Evolutionary conservation across 2,329 filamentous ascomycete species (phyloP), one percentile per base, ranked within the genome.

Genomic region (Aspergillus sp.): DNA sequence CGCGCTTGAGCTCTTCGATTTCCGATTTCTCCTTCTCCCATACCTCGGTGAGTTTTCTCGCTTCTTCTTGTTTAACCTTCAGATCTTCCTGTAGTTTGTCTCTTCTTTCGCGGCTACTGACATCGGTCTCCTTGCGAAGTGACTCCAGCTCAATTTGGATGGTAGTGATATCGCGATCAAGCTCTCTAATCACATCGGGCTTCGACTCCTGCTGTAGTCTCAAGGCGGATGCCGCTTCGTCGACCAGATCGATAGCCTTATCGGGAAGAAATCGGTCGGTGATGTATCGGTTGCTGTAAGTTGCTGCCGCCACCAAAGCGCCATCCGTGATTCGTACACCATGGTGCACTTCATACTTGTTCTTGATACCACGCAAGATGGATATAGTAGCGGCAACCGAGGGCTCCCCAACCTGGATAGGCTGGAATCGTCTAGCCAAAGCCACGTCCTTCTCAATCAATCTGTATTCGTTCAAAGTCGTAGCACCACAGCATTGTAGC

Each of bases 131-230:
- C 70, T 98, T 98, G 54, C 94, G 87, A 45, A 99, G 79, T 63
- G 92, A 97, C 74, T 98, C 95, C 0, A 98, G 83, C 74, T 99
- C 94, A 64, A 99, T 98, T 72, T 97, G 94, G 13, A 98, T 92
- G 0, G 94, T 98, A 87, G 97, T 96, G 62, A 98, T 97, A 70
- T 93, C 91, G 63, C 96, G 91, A 70, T 98, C 94, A 1, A 98
- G 85, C 54, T 90, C 87, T 79, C 96, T 91, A 36, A 99, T 97
- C 8, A 94, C 88, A 68, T 98, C 95, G 0, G 95, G 95, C 69
- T 97, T 98, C 69, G 92, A 97, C 76, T 99, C 95, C 76, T 98
- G 95, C 72, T 98, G 94, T 32, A 98, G 79, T 48, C 96, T 88
- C 9, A 98, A 81, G 21, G 92, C 92, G 62, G 91, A 96, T 1